Evolutionary conservation across 805 yeast species (phyloP).

Genomic region (Schwanniomyces yamadae): DNA sequence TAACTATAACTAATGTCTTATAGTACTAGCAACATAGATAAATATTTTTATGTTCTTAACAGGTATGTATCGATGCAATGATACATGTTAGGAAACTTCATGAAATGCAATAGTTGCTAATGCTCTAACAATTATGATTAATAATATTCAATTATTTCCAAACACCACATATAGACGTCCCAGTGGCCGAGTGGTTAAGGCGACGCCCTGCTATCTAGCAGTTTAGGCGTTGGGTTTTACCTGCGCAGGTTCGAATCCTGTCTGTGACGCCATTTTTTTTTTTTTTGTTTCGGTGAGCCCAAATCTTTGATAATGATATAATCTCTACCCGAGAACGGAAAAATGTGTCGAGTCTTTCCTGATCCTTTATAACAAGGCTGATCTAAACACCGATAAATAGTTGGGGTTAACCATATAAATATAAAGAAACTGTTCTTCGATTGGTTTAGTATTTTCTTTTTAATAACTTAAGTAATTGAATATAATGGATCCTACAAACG

Average conservation of each 20-base stretch:
- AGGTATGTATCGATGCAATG: too few species aligned
- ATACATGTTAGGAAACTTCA: too few species aligned
- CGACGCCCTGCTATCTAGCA: slow-evolving; percentile 44
- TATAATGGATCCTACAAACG: slow-evolving; percentile 88
- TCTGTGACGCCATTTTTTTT: slow-evolving; percentile 42
- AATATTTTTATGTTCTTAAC: too few species aligned
- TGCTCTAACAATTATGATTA: too few species aligned
- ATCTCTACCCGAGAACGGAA: too few species aligned
- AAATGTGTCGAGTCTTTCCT: background rate
- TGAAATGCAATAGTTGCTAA: too few species aligned
- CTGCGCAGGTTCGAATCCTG: slow-evolving; percentile 57
- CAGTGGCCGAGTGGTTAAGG: slow-evolving; percentile 57
- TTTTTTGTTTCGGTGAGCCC: slow-evolving; percentile 1
- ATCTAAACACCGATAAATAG: background rate
- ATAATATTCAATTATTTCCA: background rate
- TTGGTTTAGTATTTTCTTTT: background rate
- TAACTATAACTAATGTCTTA: too few species aligned
- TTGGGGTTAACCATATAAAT: too few species aligned
- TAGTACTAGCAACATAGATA: too few species aligned
- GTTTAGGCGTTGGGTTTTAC: slow-evolving; percentile 43
- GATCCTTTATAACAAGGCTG: background rate
- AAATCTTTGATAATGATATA: background rate
- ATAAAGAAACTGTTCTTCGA: too few species aligned
- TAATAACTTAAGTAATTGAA: background rate
- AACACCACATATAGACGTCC: slow-evolving; percentile 18